Conservation (phyloP, 495 filamentous ascomycete species). For the Penicillium pulvis region DNA sequence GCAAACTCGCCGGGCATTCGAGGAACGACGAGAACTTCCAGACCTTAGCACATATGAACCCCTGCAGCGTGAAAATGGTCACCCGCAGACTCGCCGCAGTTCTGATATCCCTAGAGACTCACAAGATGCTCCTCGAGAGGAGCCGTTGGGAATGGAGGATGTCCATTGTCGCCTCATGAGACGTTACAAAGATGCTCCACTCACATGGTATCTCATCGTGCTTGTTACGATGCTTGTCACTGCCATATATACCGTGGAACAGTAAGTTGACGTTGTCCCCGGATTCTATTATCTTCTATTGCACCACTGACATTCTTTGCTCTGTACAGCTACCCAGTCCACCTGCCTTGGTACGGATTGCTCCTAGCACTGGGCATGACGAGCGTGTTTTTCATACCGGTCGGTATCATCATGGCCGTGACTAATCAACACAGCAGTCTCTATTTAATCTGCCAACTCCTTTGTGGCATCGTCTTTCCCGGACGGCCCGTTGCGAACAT, state of each 20-base stretch:
- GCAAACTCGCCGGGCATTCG: slow-evolving; percentile 30
- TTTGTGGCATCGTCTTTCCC: slow-evolving; percentile 76
- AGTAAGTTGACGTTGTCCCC: slow-evolving; percentile 59
- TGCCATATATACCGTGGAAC: slow-evolving; percentile 32
- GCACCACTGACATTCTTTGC: slow-evolving; percentile 4
- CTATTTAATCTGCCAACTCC: slow-evolving; percentile 76
- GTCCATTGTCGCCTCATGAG: slow-evolving; percentile 62
- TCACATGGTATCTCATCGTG: slow-evolving; percentile 69
- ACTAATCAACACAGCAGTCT: slow-evolving; percentile 81
- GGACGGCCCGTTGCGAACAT: slow-evolving; percentile 86
- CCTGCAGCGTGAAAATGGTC: slow-evolving; percentile 14
- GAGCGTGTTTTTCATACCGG: slow-evolving; percentile 75
- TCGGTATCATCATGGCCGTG: slow-evolving; percentile 86
- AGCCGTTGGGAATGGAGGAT: slow-evolving; percentile 46
- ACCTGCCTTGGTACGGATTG: slow-evolving; percentile 82
- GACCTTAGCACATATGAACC: slow-evolving; percentile 28
- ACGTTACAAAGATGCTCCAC: slow-evolving; percentile 64
- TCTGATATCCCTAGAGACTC: slow-evolving; percentile 17
- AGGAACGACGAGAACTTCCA: slow-evolving; percentile 25
- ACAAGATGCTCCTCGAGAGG: slow-evolving; percentile 21
- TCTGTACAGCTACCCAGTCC: slow-evolving; percentile 53
- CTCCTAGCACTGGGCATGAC: slow-evolving; percentile 69
- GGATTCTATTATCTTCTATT: slow-evolving; percentile 33
- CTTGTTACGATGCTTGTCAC: slow-evolving; percentile 29
- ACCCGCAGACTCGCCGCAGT: slow-evolving; percentile 11